phyloP scores from a whole-genome alignment of 345 rosid genomes.

The thale cress (Arabidopsis thaliana) region DNA sequence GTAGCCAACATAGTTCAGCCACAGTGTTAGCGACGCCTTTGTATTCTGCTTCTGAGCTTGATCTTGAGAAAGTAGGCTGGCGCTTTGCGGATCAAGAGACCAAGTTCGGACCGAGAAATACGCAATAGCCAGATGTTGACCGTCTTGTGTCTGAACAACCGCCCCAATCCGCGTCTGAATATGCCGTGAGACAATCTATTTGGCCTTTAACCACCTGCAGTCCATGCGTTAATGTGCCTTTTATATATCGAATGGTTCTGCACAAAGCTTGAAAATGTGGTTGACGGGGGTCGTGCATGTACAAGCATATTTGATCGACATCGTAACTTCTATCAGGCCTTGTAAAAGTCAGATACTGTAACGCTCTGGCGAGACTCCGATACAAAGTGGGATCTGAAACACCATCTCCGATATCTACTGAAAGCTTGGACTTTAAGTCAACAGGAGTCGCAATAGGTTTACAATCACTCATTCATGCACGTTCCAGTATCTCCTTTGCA shows the following conservation, averaged over 20 bases:
- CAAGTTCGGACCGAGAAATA: not conserved
- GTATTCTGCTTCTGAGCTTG: not conserved
- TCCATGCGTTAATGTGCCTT: accelerated
- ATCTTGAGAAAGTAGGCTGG: not conserved
- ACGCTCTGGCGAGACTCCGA: not conserved
- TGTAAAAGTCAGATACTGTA: not conserved
- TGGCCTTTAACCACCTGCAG: not conserved
- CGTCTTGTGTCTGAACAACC: not conserved
- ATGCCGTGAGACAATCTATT: not conserved
- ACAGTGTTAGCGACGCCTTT: not conserved
- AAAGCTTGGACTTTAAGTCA: not conserved
- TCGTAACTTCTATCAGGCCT: not conserved
- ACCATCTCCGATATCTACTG: not conserved
- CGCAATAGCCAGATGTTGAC: not conserved
- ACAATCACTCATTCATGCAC: not conserved
- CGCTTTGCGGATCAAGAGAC: not conserved
- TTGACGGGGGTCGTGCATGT: not conserved
- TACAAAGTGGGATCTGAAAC: not conserved
- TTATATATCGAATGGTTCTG: not conserved
- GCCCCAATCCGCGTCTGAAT: not conserved
- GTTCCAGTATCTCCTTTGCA: not conserved
- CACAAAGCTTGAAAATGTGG: not conserved
- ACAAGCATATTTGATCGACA: not conserved
- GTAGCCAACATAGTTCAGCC: not conserved
- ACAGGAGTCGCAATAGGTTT: not conserved